These are phyloP conservation scores for Oldenlandia corymbosa DNA, from an alignment of 257 asterid species.

Conservation along the genomic window DNA sequence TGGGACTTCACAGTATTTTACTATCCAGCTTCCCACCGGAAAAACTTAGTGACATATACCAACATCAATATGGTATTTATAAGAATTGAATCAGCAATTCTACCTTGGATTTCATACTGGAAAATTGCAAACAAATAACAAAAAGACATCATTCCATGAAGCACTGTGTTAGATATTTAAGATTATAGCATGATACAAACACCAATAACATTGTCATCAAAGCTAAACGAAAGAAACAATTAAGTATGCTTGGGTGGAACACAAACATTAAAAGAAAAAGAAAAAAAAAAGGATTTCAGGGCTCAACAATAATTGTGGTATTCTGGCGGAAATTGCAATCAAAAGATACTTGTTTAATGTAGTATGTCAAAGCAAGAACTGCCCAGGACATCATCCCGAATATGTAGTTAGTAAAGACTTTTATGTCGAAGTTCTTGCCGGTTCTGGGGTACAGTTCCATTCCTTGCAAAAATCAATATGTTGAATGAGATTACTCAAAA, in stretches of 20 bases:
- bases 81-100: slow-evolving; percentile 81
- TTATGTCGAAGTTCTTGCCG: slow-evolving; percentile 88
- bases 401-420: slow-evolving; percentile 94
- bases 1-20: slow-evolving; percentile 99
- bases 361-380: slow-evolving; percentile 88
- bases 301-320: too few relatives aligned
- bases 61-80: slow-evolving; percentile 67
- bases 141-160: background rate
- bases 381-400: slow-evolving; percentile 99
- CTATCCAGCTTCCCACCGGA: slow-evolving; percentile 99
- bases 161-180: background rate
- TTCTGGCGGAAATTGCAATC: slow-evolving; percentile 3
- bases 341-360: slow-evolving; percentile 81
- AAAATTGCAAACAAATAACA: background rate
- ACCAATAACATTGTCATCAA: background rate
- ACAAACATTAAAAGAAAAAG: too few relatives aligned
- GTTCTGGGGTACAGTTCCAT: slow-evolving; percentile 98
- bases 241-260: background rate
- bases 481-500: background rate
- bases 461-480: slow-evolving; percentile 50
- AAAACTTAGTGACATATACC: slow-evolving; percentile 90
- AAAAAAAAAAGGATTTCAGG: too few relatives aligned
- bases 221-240: background rate
- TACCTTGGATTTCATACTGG: slow-evolving; percentile 79
- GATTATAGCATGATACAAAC: background rate